These are phyloP conservation scores for Martiniozyma abietophila DNA, from an alignment of 805 yeast genomes.

Conservation along the genomic window DNA sequence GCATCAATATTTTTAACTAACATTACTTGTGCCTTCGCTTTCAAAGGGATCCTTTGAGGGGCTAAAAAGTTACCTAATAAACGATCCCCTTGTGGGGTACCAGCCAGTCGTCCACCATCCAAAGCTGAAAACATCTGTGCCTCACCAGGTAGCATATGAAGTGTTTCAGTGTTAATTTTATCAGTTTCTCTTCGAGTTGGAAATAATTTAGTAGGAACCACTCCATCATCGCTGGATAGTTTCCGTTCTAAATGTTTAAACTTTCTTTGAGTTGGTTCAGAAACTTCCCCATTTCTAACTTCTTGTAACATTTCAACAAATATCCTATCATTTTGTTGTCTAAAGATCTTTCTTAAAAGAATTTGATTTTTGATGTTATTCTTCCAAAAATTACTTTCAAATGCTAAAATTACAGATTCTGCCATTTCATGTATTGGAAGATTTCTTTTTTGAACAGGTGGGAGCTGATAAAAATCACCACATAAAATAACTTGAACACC, in stretches of 20 bases:
- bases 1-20: constrained; percentile 68
- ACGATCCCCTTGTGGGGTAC: constrained; percentile 33
- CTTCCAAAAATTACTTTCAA: constrained; percentile 58
- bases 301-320: constrained; percentile 71
- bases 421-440: no score
- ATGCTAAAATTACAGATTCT: constrained; percentile 41
- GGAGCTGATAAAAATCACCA: constrained; percentile 79
- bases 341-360: constrained; percentile 54
- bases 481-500: constrained; percentile 69
- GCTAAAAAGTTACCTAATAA: constrained; percentile 53
- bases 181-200: constrained; percentile 70
- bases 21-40: constrained; percentile 76
- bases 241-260: constrained; percentile 46
- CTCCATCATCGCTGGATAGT: constrained; percentile 42
- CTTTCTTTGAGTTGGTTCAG: constrained; percentile 36
- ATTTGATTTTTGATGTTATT: constrained; percentile 47
- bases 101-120: constrained; percentile 44
- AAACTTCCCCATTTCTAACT: constrained; percentile 55
- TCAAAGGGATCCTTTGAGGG: constrained; percentile 45
- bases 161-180: constrained; percentile 44
- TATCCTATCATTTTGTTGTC: constrained; percentile 66
- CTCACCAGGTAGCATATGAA: constrained; percentile 37
- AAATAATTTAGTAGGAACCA: constrained; percentile 66
- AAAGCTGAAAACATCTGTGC: constrained; percentile 35
- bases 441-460: constrained; percentile 59